Evolutionary conservation across 768 basidiomycete genomes (phyloP).

Genomic region (Suillus occidentalis): DNA sequence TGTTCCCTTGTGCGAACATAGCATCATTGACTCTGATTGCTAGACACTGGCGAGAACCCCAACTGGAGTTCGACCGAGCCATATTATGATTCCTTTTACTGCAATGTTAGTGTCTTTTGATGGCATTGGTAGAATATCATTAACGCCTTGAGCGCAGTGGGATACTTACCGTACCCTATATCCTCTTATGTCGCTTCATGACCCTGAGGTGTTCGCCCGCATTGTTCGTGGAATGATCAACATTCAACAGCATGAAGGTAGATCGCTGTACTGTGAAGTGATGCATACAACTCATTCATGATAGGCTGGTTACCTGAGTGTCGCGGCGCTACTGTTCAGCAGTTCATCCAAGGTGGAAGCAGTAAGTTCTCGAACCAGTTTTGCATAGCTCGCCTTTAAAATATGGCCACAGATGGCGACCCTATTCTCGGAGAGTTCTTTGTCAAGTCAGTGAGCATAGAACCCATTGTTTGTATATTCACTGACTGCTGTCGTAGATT

Average conservation of each 20-base stretch:
- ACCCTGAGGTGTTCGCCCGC: conserved; percentile 54
- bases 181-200: conserved; percentile 63
- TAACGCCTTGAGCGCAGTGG: conserved; percentile 41
- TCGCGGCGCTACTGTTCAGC: conserved; percentile 52
- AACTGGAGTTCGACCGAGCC: conserved; percentile 64
- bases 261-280: not conserved
- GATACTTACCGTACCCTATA: conserved; percentile 65
- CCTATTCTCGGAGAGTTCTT: conserved; percentile 66
- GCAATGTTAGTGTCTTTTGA: conserved; percentile 47
- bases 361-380: conserved; percentile 39
- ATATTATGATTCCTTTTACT: conserved; percentile 68
- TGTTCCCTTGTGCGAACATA: not conserved
- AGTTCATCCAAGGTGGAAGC: conserved; percentile 61
- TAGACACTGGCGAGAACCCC: conserved; percentile 66
- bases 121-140: not conserved
- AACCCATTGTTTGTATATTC: not conserved
- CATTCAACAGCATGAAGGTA: conserved; percentile 66
- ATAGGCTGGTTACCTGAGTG: conserved; percentile 69
- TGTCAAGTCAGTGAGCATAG: conserved; percentile 46
- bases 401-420: conserved; percentile 49
- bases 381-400: not conserved
- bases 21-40: not conserved
- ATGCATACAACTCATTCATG: not conserved
- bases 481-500: conserved; percentile 37
- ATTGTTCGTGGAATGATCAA: conserved; percentile 68